Evolutionary conservation across 441 rosid genomes (phyloP).

Genomic region (Populus hybrid): DNA sequence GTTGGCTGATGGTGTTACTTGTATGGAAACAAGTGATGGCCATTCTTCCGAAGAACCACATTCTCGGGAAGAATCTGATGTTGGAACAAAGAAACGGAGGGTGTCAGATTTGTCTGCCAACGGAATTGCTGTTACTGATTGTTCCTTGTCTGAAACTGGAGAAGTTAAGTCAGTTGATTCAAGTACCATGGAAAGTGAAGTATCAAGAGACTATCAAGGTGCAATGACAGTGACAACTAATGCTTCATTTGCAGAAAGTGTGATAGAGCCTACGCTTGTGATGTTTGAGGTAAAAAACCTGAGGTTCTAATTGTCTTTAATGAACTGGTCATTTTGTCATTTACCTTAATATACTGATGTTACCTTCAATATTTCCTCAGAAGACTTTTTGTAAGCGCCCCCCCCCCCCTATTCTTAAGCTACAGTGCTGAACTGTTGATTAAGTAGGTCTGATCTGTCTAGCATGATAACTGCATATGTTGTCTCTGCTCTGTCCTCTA

Average conservation of each 20-base stretch:
- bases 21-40: slow-evolving; percentile 52
- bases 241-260: slow-evolving; percentile 79
- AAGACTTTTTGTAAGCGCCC: neutral
- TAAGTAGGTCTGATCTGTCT: neutral
- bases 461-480: neutral
- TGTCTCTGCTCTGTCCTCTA: neutral
- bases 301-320: neutral
- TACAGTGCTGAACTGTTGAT: neutral
- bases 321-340: no score
- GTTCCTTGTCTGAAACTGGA: slow-evolving; percentile 43
- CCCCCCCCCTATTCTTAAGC: neutral
- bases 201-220: slow-evolving; percentile 19
- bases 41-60: slow-evolving; percentile 39
- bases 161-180: slow-evolving; percentile 49
- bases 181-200: slow-evolving; percentile 39
- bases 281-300: slow-evolving; percentile 77
- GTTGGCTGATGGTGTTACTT: slow-evolving; percentile 46
- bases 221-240: slow-evolving; percentile 44
- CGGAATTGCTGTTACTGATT: slow-evolving; percentile 45
- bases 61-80: slow-evolving; percentile 47
- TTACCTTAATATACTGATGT: neutral
- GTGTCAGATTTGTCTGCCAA: slow-evolving; percentile 48
- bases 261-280: slow-evolving; percentile 93
- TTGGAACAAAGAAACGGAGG: slow-evolving; percentile 61
- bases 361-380: neutral